phyloP scores from a whole-genome alignment of 2,329 filamentous ascomycete species.

The Blumeria graminis region DNA sequence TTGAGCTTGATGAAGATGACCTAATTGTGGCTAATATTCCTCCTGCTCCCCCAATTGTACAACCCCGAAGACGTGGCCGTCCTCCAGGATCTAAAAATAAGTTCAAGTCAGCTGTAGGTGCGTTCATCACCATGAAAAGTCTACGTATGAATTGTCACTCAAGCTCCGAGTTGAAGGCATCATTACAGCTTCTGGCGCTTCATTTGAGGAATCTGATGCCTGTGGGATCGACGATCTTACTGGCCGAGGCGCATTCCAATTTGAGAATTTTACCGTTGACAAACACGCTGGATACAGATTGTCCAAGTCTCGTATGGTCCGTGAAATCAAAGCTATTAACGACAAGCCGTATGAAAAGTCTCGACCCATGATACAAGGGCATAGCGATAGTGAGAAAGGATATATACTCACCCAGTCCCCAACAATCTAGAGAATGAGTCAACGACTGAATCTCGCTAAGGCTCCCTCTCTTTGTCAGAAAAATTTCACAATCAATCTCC shows the following conservation, averaged over 20 bases:
- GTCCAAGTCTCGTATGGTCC: not conserved
- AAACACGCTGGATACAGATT: not conserved
- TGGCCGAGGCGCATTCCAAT: not conserved
- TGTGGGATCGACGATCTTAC: not conserved
- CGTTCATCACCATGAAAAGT: no score
- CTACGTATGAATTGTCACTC: no score
- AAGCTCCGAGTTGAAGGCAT: not conserved
- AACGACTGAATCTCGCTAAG: not conserved
- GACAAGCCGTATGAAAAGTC: no score
- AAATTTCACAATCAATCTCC: not conserved
- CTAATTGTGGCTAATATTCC: not conserved
- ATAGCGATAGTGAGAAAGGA: slow-evolving; percentile 1
- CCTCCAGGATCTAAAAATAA: not conserved
- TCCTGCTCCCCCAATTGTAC: not conserved
- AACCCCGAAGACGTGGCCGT: not conserved
- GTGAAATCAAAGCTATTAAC: not conserved
- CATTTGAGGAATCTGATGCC: not conserved
- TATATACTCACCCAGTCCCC: slow-evolving; percentile 2
- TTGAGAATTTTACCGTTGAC: not conserved
- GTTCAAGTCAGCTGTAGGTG: no score
- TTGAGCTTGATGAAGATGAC: not conserved
- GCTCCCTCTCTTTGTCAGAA: not conserved
- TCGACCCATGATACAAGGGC: not conserved
- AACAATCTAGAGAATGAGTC: slow-evolving; percentile 2
- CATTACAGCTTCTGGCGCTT: not conserved